Evolutionary conservation across 2,329 filamentous ascomycete species (phyloP), one percentile per base, ranked within the genome.

Genomic region (Colletotrichum sp.): DNA sequence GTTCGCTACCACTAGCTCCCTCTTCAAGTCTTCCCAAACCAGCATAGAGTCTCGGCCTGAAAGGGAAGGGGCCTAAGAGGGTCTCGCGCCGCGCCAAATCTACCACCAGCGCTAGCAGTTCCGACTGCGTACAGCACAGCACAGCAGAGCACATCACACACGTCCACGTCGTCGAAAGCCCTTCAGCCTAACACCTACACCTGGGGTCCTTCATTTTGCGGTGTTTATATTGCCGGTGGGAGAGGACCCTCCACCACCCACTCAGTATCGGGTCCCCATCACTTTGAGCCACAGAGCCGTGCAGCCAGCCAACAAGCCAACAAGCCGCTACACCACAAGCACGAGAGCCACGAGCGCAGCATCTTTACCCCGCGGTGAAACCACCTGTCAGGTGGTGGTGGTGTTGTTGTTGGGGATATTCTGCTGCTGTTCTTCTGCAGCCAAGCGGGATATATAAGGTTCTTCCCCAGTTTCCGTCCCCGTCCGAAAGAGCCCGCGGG

Each of bases 61-160:
- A 73, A 76, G 34, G 64, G 44, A 49, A 61, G 64, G 61, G 22
- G 39, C 30, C 57, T 39, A 49, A 52, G 64, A 68, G 22, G 39
- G 39, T 64, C 57, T 76, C 34, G 16, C 73, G 30, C 69, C 39
- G 63, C 52, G 69, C 39, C 73, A 34, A 72, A 69, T 69, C 32
- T 32, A 62, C 63, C 27, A 27, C 30, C 63, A 63, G 32, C 69
- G 27, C 61, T 25, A 61, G 44, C 11, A 22, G 44, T 49, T 49
- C 44, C n/a, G 44, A 49, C 44, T 22, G 44, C 44, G 44, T 62
- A 62, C 27, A 25, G 3, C 39, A 44, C 16, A 30, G 25, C 15
- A 61, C 29, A 62, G 29, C 52, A 13, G 25, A 59, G 29, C 15
- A 27, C 15, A 25, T 3, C 22, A 32, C 55, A 22, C 29, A 34